These are phyloP conservation scores for Ceratobasidium theobromae DNA, from an alignment of 1,284 basidiomycete species.

Conservation along the genomic window DNA sequence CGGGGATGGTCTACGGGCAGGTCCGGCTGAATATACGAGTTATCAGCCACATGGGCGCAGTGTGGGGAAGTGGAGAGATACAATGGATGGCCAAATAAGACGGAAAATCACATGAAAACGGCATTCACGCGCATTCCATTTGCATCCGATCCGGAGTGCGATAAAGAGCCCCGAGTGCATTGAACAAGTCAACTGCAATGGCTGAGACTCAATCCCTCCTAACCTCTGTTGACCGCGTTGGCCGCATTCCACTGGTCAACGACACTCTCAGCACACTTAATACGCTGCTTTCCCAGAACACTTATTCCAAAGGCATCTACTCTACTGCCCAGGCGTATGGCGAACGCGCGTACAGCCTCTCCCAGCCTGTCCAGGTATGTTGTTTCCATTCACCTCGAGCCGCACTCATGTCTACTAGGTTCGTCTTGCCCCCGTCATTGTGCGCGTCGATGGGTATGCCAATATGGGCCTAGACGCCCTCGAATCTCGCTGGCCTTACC, in stretches of 20 bases:
- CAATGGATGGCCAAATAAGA: neutral
- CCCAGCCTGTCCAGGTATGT: slow-evolving; percentile 60
- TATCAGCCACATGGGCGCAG: slow-evolving; percentile 52
- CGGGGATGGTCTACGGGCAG: too few species aligned
- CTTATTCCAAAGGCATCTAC: slow-evolving; percentile 64
- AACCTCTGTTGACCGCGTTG: slow-evolving; percentile 62
- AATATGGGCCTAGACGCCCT: slow-evolving; percentile 75
- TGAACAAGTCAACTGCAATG: slow-evolving; percentile 6
- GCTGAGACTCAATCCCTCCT: slow-evolving; percentile 49
- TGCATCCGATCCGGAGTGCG: neutral
- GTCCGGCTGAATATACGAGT: slow-evolving; percentile 53
- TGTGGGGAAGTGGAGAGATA: slow-evolving; percentile 11
- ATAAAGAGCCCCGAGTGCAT: neutral
- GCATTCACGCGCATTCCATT: neutral
- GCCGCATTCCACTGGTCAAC: slow-evolving; percentile 67
- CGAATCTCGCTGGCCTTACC: slow-evolving; percentile 68
- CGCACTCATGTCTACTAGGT: neutral
- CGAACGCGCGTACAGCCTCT: slow-evolving; percentile 58
- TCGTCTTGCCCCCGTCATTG: slow-evolving; percentile 63
- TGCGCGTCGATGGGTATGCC: slow-evolving; percentile 61
- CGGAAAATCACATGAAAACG: slow-evolving; percentile 20
- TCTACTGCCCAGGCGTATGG: slow-evolving; percentile 61
- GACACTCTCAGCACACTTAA: slow-evolving; percentile 62
- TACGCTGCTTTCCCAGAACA: slow-evolving; percentile 57
- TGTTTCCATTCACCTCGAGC: neutral